These are phyloP conservation scores for Xylaria palmicola DNA, from an alignment of 495 filamentous ascomycete genomes.

Conservation along the genomic window DNA sequence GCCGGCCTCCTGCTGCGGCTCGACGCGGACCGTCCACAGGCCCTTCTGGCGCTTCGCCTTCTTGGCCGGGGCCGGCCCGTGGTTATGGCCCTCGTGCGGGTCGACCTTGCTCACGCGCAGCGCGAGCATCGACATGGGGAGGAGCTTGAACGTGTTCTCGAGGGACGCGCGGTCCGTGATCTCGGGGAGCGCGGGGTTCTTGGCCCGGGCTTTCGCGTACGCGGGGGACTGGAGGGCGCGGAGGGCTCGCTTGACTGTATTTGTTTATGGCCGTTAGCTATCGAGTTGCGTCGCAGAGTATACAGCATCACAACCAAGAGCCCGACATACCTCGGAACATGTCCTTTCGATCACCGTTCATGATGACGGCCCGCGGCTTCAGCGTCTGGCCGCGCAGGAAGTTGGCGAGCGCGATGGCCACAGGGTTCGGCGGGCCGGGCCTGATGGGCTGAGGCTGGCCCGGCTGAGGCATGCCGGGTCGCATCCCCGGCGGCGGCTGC, in stretches of 20 bases:
- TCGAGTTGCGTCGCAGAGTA: constrained; percentile 12
- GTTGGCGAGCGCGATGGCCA: constrained; percentile 84
- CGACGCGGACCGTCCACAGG: constrained; percentile 93
- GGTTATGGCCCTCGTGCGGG: constrained; percentile 68
- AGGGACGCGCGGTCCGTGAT: constrained; percentile 83
- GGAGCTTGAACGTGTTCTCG: constrained; percentile 90
- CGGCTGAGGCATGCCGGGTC: constrained; percentile 37
- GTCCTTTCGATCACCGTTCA: constrained; percentile 95
- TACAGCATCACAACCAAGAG: not conserved
- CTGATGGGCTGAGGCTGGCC: constrained; percentile 57
- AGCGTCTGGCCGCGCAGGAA: constrained; percentile 83
- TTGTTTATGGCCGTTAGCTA: too few relatives aligned
- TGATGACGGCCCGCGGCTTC: constrained; percentile 87
- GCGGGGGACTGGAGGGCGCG: constrained; percentile 86
- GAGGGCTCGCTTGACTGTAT: constrained; percentile 98
- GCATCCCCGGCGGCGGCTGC: constrained; percentile 15
- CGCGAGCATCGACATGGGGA: constrained; percentile 92
- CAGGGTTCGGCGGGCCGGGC: constrained; percentile 79
- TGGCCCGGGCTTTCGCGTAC: constrained; percentile 82
- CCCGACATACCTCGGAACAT: constrained; percentile 81
- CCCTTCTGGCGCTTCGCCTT: constrained; percentile 89
- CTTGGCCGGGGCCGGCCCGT: constrained; percentile 48
- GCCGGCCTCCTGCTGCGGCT: constrained; percentile 89
- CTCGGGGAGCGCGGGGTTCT: constrained; percentile 85
- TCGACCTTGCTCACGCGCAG: constrained; percentile 87